Evolutionary conservation across 1,284 basidiomycete species (phyloP).

Genomic region (Malassezia caprae): DNA sequence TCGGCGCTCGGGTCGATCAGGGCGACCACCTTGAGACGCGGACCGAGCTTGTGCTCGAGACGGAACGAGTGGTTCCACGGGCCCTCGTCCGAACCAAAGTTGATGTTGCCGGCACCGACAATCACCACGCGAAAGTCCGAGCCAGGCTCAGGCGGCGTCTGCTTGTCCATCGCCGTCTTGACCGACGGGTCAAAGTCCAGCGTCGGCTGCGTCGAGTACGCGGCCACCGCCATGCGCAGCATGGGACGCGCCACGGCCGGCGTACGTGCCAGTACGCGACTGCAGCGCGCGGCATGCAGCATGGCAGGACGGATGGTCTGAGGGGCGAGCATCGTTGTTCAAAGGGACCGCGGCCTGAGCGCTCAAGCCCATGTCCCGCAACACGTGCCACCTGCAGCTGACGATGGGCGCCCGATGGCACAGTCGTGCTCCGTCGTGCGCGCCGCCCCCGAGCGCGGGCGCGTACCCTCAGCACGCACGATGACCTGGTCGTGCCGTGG

Average conservation of each 20-base stretch:
- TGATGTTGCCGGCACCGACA: constrained; percentile 45
- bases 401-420: no score
- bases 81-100: constrained; percentile 45
- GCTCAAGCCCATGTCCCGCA: not conserved
- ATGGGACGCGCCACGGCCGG: not conserved
- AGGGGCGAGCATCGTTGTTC: not conserved
- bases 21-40: constrained; percentile 86
- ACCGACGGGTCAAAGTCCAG: constrained; percentile 36
- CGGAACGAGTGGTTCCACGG: constrained; percentile 48
- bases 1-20: constrained; percentile 81
- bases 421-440: no score
- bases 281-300: not conserved
- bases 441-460: no score
- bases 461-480: no score
- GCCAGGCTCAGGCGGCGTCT: constrained; percentile 41
- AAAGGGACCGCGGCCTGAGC: not conserved
- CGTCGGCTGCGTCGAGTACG: constrained; percentile 5
- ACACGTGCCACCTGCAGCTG: not conserved
- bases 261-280: not conserved
- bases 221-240: not conserved
- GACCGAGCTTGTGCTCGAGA: constrained; percentile 66
- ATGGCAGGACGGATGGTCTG: not conserved
- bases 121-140: constrained; percentile 47
- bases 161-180: constrained; percentile 46
- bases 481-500: no score